Conservation (phyloP, 768 basidiomycete genomes). For the Hysterangium stoloniferum region DNA sequence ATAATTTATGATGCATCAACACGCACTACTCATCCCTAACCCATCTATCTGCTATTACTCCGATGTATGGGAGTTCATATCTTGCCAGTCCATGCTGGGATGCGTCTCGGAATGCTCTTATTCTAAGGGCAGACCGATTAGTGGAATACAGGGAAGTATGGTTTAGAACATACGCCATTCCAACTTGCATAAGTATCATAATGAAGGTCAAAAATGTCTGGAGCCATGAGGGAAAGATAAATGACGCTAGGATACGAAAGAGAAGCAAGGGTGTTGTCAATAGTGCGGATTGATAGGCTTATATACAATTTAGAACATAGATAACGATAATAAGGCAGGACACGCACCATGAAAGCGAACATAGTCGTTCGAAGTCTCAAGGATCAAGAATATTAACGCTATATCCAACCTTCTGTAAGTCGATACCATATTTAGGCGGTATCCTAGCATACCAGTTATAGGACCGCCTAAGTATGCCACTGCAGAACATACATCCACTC, state of each 20-base stretch:
- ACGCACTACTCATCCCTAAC: slow-evolving; percentile 52
- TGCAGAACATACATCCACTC: slow-evolving; percentile 61
- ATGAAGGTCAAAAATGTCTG: slow-evolving; percentile 40
- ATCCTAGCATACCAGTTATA: slow-evolving; percentile 48
- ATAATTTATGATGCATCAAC: no score
- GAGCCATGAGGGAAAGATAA: slow-evolving; percentile 49
- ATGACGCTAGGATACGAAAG: slow-evolving; percentile 45
- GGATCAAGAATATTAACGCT: slow-evolving; percentile 59
- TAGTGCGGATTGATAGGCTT: slow-evolving; percentile 76
- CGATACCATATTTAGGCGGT: neutral
- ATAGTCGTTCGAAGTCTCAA: slow-evolving; percentile 72
- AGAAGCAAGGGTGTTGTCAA: slow-evolving; percentile 55
- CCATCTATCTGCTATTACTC: slow-evolving; percentile 61
- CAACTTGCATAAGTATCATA: slow-evolving; percentile 34
- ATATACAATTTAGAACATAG: slow-evolving; percentile 10
- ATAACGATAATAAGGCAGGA: slow-evolving; percentile 5
- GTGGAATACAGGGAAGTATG: slow-evolving; percentile 8
- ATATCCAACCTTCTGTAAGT: neutral
- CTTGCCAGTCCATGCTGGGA: slow-evolving; percentile 42
- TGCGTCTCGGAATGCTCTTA: slow-evolving; percentile 47
- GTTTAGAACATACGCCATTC: slow-evolving; percentile 47
- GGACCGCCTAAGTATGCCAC: slow-evolving; percentile 63
- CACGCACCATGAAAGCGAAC: slow-evolving; percentile 68
- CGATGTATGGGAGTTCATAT: slow-evolving; percentile 56
- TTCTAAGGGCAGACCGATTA: slow-evolving; percentile 26